Conservation (phyloP, 768 basidiomycete species). For the Leccinellum albellum region DNA sequence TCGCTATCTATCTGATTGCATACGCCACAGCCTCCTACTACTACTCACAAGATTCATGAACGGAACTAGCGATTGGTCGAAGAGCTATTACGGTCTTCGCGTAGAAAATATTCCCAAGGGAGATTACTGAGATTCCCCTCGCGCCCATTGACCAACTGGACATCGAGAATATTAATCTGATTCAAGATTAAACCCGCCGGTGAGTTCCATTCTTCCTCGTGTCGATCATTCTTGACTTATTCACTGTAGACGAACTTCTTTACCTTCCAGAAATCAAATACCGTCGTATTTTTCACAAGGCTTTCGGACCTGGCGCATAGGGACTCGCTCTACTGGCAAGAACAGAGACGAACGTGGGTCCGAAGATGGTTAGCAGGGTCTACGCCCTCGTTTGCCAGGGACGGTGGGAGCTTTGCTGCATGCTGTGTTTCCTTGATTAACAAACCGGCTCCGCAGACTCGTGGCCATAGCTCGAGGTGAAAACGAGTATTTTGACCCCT, state of each 20-base stretch:
- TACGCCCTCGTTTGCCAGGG: conserved; percentile 94
- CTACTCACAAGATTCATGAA: too few species aligned
- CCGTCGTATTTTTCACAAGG: conserved; percentile 83
- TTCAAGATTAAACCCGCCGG: conserved; percentile 98
- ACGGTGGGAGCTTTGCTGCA: conserved; percentile 45
- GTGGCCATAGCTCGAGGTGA: conserved; percentile 92
- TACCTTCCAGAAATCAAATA: conserved; percentile 99
- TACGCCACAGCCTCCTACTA: too few species aligned
- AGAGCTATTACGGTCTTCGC: conserved; percentile 79
- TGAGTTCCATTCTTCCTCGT: conserved; percentile 29
- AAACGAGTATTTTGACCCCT: conserved; percentile 93
- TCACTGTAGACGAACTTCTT: conserved; percentile 72
- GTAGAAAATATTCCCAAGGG: conserved; percentile 71
- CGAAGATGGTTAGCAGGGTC: conserved; percentile 85
- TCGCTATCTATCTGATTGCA: too few species aligned
- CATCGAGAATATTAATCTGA: too few species aligned
- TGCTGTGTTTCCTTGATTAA: not conserved
- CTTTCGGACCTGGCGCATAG: conserved; percentile 97
- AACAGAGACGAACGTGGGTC: conserved; percentile 85
- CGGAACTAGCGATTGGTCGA: conserved; percentile 74
- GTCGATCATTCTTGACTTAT: not conserved
- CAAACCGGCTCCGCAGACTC: conserved; percentile 45
- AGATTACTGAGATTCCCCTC: conserved; percentile 67
- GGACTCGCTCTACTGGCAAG: conserved; percentile 94
- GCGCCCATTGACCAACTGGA: conserved; percentile 73